These are phyloP conservation scores for Physcia stellaris DNA, from an alignment of 495 filamentous ascomycete species.

Conservation along the genomic window DNA sequence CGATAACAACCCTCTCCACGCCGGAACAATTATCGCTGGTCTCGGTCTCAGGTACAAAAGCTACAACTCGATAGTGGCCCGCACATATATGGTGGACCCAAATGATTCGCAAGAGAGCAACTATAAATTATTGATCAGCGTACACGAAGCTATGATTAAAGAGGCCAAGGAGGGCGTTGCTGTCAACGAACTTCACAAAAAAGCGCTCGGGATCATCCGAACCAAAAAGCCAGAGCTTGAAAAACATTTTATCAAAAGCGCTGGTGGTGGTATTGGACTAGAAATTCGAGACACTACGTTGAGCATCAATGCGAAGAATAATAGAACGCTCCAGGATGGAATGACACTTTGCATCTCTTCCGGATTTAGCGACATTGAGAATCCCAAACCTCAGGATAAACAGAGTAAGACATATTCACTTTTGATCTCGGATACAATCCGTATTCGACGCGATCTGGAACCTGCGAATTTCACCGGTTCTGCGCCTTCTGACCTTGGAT, in stretches of 20 bases:
- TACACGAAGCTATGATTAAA: constrained; percentile 79
- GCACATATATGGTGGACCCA: constrained; percentile 92
- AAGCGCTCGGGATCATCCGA: constrained; percentile 63
- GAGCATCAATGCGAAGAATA: constrained; percentile 72
- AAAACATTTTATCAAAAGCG: constrained; percentile 79
- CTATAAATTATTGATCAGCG: constrained; percentile 78
- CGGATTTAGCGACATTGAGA: constrained; percentile 76
- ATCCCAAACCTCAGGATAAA: constrained; percentile 69
- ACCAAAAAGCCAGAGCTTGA: constrained; percentile 89
- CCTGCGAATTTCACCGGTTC: constrained; percentile 79
- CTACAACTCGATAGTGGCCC: constrained; percentile 77
- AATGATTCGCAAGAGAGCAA: constrained; percentile 88
- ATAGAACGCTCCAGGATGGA: constrained; percentile 71
- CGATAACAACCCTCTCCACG: constrained; percentile 74
- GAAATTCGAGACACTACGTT: constrained; percentile 75
- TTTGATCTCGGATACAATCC: constrained; percentile 83
- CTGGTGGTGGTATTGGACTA: constrained; percentile 84
- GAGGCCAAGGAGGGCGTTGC: constrained; percentile 77
- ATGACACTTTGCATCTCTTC: constrained; percentile 90
- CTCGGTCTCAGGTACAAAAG: constrained; percentile 90
- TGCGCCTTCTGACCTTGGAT: constrained; percentile 77
- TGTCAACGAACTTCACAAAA: constrained; percentile 83
- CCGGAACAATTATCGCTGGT: constrained; percentile 81
- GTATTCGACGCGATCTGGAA: constrained; percentile 50
- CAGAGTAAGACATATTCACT: constrained; percentile 79